Percentiles rank a stretch among this genome's conserved stretches.
Conservation (phyloP, 306 rosid species). For the Urtica urens region DNA sequence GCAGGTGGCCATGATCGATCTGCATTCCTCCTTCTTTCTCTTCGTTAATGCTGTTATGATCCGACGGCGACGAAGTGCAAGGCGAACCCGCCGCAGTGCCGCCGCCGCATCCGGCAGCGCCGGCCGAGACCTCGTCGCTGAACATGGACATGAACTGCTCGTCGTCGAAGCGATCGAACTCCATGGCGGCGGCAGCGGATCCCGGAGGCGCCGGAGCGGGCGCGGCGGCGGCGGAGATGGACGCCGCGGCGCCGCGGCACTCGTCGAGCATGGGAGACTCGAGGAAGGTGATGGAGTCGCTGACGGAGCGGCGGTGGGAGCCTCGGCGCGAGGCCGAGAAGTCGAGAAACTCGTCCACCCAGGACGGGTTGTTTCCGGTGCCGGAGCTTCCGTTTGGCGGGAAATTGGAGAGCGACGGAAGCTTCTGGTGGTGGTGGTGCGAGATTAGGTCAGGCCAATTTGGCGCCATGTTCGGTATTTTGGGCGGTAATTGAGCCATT, state of each 20-base stretch:
- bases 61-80: slow-evolving; percentile 59
- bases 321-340: slow-evolving; percentile 61
- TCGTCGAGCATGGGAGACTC: slow-evolving; percentile 54
- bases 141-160: slow-evolving; percentile 87
- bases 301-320: slow-evolving; percentile 62
- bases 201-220: not conserved
- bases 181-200: slow-evolving; percentile 3
- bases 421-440: slow-evolving; percentile 14
- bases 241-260: slow-evolving; percentile 17
- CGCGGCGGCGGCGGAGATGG: not conserved
- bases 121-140: slow-evolving; percentile 35
- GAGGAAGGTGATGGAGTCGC: slow-evolving; percentile 61
- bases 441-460: slow-evolving; percentile 55
- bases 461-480: slow-evolving; percentile 61
- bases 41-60: slow-evolving; percentile 55
- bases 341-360: slow-evolving; percentile 86
- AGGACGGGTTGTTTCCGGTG: slow-evolving; percentile 39
- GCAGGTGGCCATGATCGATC: not conserved
- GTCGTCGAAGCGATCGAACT: slow-evolving; percentile 67
- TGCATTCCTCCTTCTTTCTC: slow-evolving; percentile 40
- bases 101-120: slow-evolving; percentile 16
- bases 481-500: slow-evolving; percentile 95
- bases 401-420: slow-evolving; percentile 24
- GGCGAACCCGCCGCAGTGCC: slow-evolving; percentile 17
- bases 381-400: slow-evolving; percentile 7